A percentile compares a stretch with the other conserved stretches of the same genome.
phyloP scores from a whole-genome alignment of 2,329 filamentous ascomycete species.

The Xylariaceae sp. region DNA sequence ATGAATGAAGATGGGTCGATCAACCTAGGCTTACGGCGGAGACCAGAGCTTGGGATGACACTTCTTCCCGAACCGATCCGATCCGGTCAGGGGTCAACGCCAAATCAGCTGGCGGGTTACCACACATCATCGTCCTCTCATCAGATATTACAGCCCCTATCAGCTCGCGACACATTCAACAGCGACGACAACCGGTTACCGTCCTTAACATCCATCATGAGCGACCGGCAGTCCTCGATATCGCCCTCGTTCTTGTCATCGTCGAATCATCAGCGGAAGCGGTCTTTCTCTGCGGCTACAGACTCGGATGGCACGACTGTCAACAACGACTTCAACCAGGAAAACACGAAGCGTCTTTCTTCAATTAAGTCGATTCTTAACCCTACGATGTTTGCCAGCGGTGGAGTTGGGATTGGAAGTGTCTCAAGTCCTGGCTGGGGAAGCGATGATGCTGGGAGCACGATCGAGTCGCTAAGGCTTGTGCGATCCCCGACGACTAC shows the following conservation, averaged over 20 bases:
- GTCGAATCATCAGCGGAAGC: constrained; percentile 63
- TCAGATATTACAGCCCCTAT: constrained; percentile 36
- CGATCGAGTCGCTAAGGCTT: constrained; percentile 38
- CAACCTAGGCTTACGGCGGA: constrained; percentile 55
- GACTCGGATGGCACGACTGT: constrained; percentile 50
- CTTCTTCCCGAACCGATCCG: constrained; percentile 45
- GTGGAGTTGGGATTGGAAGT: too few relatives aligned
- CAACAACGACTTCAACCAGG: constrained; percentile 37
- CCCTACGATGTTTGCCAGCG: constrained; percentile 42
- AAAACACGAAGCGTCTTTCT: constrained; percentile 59
- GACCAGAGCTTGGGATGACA: constrained; percentile 42
- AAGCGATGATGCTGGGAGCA: constrained; percentile 35
- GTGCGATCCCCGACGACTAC: constrained; percentile 43
- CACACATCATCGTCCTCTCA: too few relatives aligned
- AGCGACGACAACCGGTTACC: constrained; percentile 57
- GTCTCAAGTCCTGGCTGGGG: constrained; percentile 21
- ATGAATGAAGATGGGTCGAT: constrained; percentile 62
- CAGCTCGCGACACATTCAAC: constrained; percentile 42
- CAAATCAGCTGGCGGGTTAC: constrained; percentile 44
- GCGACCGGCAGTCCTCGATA: constrained; percentile 53
- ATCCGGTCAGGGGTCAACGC: constrained; percentile 42
- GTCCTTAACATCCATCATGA: constrained; percentile 47
- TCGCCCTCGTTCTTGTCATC: constrained; percentile 59
- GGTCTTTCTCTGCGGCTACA: constrained; percentile 68
- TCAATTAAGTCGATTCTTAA: constrained; percentile 76